These are phyloP conservation scores for Cylindrotheca fusiformis DNA, from an alignment of 108 stramenopile species.

Conservation along the genomic window DNA sequence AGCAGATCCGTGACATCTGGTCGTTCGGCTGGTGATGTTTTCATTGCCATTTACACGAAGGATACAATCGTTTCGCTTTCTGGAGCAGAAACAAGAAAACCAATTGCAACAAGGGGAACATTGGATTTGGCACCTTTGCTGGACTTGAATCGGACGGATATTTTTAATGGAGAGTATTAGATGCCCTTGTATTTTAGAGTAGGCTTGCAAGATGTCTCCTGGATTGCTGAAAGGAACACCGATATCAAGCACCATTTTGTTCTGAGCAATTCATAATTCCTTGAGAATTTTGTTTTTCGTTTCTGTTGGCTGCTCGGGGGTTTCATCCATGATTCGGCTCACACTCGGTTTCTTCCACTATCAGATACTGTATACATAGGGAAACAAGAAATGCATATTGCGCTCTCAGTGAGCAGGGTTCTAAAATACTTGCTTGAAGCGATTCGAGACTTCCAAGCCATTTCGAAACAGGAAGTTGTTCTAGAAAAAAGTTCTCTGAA, in stretches of 20 bases:
- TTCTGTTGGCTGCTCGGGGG: neutral
- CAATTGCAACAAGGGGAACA: too few relatives aligned
- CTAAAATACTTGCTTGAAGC: neutral
- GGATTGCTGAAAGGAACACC: too few relatives aligned
- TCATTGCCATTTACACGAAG: neutral
- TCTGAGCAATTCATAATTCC: neutral
- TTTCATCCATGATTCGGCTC: too few relatives aligned
- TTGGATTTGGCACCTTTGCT: neutral
- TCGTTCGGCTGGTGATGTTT: neutral
- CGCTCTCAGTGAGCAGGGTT: neutral
- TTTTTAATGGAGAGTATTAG: neutral
- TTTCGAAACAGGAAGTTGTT: too few relatives aligned
- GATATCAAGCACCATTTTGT: neutral
- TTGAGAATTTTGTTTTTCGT: neutral
- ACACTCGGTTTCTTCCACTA: too few relatives aligned
- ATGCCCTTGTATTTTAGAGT: neutral
- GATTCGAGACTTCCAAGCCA: neutral
- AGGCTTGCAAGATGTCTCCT: too few relatives aligned
- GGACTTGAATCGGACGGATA: neutral
- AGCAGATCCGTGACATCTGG: neutral
- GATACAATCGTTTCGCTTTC: neutral
- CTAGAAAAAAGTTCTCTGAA: too few relatives aligned
- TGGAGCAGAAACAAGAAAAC: too few relatives aligned
- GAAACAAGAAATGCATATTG: too few relatives aligned
- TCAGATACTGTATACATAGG: too few relatives aligned